Evolutionary conservation across 257 asterid genomes (phyloP).

Genomic region (Asclepias syriaca): DNA sequence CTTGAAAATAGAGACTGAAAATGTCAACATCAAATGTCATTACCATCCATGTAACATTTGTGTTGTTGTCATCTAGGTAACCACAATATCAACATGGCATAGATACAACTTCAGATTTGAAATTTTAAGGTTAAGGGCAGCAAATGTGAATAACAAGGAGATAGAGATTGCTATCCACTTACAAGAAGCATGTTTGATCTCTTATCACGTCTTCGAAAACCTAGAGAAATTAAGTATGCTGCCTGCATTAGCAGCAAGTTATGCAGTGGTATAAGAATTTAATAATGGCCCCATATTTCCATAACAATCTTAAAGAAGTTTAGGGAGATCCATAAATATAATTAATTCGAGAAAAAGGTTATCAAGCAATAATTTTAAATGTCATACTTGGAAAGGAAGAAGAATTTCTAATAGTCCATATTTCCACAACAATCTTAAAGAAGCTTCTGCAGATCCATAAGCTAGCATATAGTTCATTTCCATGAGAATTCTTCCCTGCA

Average conservation of each 20-base stretch:
- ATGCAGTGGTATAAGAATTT: constrained; percentile 19
- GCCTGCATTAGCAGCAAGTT: constrained; percentile 21
- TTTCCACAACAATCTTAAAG: constrained; percentile 30
- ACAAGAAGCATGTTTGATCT: constrained; percentile 36
- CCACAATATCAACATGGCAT: background rate
- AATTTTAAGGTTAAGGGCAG: background rate
- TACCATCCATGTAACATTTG: background rate
- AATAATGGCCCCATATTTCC: constrained; percentile 32
- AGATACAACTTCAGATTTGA: background rate
- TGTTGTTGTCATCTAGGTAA: background rate
- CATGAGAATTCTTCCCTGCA: constrained; percentile 32
- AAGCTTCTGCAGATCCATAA: constrained; percentile 37
- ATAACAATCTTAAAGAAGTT: constrained; percentile 25
- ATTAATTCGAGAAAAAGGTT: constrained; percentile 13
- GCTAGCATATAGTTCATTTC: constrained; percentile 37
- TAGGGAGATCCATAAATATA: constrained; percentile 35
- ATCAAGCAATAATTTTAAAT: background rate
- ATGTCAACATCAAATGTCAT: constrained; percentile 1
- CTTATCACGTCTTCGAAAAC: constrained; percentile 31
- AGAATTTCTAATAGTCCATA: constrained; percentile 31
- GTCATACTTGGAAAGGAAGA: constrained; percentile 29
- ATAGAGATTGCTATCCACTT: background rate
- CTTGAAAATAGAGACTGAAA: constrained; percentile 28
- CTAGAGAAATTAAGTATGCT: constrained; percentile 27
- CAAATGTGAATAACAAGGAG: background rate